Evolutionary conservation across 1,284 basidiomycete genomes (phyloP), one percentile per base, ranked within the genome.

Genomic region (Golubevia pallescens): DNA sequence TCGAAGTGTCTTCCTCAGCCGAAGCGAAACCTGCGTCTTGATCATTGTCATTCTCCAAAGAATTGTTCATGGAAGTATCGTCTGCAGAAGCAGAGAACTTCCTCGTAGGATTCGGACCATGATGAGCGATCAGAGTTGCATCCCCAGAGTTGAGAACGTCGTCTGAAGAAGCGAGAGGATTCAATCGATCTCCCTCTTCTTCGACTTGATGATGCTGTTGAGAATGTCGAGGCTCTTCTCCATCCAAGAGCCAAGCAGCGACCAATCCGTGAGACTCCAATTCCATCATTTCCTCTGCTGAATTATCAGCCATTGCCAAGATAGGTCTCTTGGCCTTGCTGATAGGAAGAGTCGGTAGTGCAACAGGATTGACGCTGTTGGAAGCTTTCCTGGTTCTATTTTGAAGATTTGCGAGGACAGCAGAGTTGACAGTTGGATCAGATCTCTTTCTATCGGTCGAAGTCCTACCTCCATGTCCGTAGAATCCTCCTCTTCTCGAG

Each of bases 221-320:
- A 48, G 8, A 13, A 10, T 48, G 8, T 13, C 16, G 16, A 48
- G 42, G 42, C 16, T 48, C 61, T 32, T 38, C 60, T 19, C 72
- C 76, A 57, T 76, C 78, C 4, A 80, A 71, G 24, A 80, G 65
- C 78, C 78, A 80, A 38, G 70, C 74, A 3, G 73, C 76, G 4
- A 80, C 62, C 14, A 69, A 52, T 3, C 66, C 66, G 19, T 71
- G 55, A 2, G 69, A 56, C 6, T 61, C 54, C 13, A 53, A 57
- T 38, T 61, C 58, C 51, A 68, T 63, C 3, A 59, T 20, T 6
- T 38, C 58, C 28, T 28, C 57, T n/a, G 67, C 57, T 24, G 59
- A 61, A 16, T 34, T 23, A 16, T 57, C 54, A 3, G 69, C 68
- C 69, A 70, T 70, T 6, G 67, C 62, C 54, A 70, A 58, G 7